These are phyloP conservation scores for Paramyrothecium roridum DNA, from an alignment of 2,329 filamentous ascomycete species.

Conservation along the genomic window DNA sequence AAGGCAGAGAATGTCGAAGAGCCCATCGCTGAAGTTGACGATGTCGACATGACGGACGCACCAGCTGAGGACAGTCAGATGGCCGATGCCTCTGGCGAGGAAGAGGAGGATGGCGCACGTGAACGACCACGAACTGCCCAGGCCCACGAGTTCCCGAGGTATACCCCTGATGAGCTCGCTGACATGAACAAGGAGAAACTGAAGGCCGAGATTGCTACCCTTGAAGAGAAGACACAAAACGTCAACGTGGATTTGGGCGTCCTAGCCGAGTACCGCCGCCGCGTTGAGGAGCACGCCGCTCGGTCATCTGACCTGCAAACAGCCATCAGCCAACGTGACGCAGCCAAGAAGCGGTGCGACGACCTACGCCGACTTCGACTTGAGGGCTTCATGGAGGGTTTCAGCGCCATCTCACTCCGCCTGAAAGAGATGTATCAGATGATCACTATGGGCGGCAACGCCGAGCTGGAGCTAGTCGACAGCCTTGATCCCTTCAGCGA, in stretches of 20 bases:
- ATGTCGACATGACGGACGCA: constrained; percentile 28
- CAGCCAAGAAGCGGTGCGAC: constrained; percentile 88
- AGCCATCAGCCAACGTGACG: constrained; percentile 75
- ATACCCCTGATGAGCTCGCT: constrained; percentile 68
- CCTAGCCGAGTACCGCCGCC: constrained; percentile 80
- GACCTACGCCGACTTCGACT: constrained; percentile 85
- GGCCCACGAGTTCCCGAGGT: constrained; percentile 67
- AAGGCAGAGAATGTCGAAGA: constrained; percentile 18
- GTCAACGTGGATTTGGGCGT: constrained; percentile 86
- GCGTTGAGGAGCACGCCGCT: constrained; percentile 77
- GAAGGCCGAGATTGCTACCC: constrained; percentile 58
- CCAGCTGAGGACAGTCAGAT: constrained; percentile 24
- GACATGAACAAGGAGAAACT: constrained; percentile 62
- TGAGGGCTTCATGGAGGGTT: constrained; percentile 98
- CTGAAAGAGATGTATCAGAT: constrained; percentile 99
- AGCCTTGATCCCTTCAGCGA: constrained; percentile 95
- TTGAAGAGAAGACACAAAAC: constrained; percentile 74
- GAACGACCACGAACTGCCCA: constrained; percentile 19
- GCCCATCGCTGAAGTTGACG: constrained; percentile 21
- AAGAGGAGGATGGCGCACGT: constrained; percentile 19
- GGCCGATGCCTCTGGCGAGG: constrained; percentile 24
- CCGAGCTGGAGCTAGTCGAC: constrained; percentile 94
- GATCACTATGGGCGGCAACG: constrained; percentile 99
- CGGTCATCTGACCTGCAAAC: constrained; percentile 80
- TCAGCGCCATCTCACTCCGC: constrained; percentile 87